Conservation (phyloP, 2,329 filamentous ascomycete genomes). For the Fusarium clavum region DNA sequence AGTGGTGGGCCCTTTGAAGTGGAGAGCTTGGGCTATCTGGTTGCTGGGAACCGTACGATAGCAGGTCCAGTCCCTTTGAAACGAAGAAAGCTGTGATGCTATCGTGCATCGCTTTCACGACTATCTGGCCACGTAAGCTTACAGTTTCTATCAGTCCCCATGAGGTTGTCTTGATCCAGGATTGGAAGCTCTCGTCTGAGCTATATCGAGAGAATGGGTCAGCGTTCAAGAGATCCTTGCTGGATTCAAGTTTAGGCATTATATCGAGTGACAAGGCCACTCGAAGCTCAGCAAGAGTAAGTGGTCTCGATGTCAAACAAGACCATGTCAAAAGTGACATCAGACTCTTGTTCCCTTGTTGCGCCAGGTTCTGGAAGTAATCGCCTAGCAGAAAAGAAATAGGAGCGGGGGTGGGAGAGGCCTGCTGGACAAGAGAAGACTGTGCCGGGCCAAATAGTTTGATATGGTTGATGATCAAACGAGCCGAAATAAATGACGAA, state of each 20-base stretch:
- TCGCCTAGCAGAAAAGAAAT: not conserved
- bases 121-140: not conserved
- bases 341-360: not conserved
- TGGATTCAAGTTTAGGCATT: not conserved
- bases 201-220: not conserved
- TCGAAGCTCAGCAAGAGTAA: not conserved
- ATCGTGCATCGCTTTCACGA: constrained; percentile 1
- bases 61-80: not conserved
- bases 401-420: not conserved
- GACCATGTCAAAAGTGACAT: not conserved
- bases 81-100: not conserved
- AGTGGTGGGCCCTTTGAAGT: not conserved
- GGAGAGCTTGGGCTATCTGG: not conserved
- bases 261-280: not conserved
- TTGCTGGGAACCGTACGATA: not conserved
- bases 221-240: not conserved
- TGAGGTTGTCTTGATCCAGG: constrained; percentile 6
- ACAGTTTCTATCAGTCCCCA: constrained; percentile 4
- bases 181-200: constrained; percentile 3
- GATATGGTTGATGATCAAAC: not conserved
- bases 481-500: not conserved
- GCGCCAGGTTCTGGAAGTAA: constrained; percentile 8
- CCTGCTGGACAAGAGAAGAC: constrained; percentile 3
- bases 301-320: not conserved
- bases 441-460: not conserved